Evolutionary conservation across 331 rosid species (phyloP), one percentile per base, ranked within the genome.

Genomic region (Pyrus hybrid): DNA sequence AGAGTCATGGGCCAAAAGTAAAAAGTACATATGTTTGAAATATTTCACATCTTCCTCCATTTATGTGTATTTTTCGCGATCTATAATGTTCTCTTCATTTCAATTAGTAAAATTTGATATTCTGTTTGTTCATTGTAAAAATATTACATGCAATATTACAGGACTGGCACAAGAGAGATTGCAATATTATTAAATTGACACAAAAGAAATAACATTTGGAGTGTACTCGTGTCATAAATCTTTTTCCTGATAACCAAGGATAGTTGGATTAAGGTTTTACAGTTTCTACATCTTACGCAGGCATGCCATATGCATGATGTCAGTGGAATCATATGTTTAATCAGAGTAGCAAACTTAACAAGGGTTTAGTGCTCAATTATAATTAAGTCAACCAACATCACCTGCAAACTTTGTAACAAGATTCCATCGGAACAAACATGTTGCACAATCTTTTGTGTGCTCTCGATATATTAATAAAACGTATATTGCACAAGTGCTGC

Each of bases 291-390:
- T 67, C 75, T 45, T 58, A 32, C 37, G 64, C 47, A 13, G 28
- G 75, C 56, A 60, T 47, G 68, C 58, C 74, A 30, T 79, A 54
- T 17, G 68, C 79, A 32, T 67, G 78, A 72, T 72, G 78, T 41
- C 20, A 61, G 1, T 13, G 13, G 26, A 57, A 11, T 8, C 26
- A 22, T 51, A 17, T 51, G 57, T 51, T 51, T 51, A 17, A 3
- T 51, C 2, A 51, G 18, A 51, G 20, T 51, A 16, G 21, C 21
- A 51, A 51, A 51, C 8, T 3, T 18, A 6, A 51, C 57, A 6
- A 18, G 57, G 21, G n/a, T 51, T 51, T 17, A 6, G 57, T 51
- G 57, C 57, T 51, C 21, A 18, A 51, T 51, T 51, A 51, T 6
- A 17, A 51, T 3, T 51, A 51, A 18, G 57, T 51, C 57, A 47